Evolutionary conservation across 164 flowering plant genomes (phyloP), one percentile per base, ranked within the genome.

Genomic region (Liriodendron chinense): DNA sequence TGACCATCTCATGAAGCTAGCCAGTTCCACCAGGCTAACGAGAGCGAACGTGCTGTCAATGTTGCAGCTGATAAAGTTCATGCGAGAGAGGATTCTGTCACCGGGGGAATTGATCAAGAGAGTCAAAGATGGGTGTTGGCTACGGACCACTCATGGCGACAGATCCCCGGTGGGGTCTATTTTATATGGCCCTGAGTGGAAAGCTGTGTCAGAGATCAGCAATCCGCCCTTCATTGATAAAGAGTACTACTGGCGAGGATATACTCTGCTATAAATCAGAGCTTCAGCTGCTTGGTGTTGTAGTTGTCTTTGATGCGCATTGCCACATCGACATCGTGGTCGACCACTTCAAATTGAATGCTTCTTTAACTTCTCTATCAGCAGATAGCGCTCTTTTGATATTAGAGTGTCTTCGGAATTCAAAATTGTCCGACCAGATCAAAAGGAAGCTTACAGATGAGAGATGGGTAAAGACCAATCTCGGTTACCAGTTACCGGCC

Each of bases 251-350:
- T n/a, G 93, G 97, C 1, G 72, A 73, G 12, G 87, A 84, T 50
- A 83, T 90, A 56, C 22, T 59, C 8, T 1, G n/a, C 23, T 92
- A 79, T 77, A 82, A 77, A 62, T 25, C 6, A 0, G 94, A 90
- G 74, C 89, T 92, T 25, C 21, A 84, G 76, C 79, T 86, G 59
- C 87, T 92, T 70, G 94, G 92, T 20, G 91, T 89, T 49, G 57
- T 81, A 0, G 83, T 86, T 76, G 83, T 77, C 24, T 85, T 89
- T 72, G 34, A 70, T 61, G 12, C 34, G 24, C 79, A 73, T 76
- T 83, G 84, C 77, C 79, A 83, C 78, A 79, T 86, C 9, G 79
- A 83, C 78, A 79, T 86, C 13, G 79, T 92, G 28, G 65, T 65
- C 2, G 80, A 85, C 53, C 12, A 79, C 73, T 74, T 92, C 59